Base-by-base conservation (phyloP, 2,329 filamentous ascomycete species). In the Aureobasidium sp. region DNA sequence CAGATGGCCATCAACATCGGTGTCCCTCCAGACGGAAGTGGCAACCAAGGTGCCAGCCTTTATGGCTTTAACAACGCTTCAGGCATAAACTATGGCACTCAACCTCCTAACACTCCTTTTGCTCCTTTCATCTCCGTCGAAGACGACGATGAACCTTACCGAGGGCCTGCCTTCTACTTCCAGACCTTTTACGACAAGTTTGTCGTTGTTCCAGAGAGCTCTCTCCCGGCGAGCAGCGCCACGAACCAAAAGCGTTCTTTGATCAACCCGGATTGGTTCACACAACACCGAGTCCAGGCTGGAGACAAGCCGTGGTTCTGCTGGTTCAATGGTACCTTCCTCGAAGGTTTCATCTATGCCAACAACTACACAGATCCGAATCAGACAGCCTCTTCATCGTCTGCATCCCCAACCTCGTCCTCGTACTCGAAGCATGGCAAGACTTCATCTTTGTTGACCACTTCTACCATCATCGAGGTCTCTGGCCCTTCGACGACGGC, bases 251-350 rank as follows among this genome's bases (percentile, higher is more conserved):
- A 55, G 45, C 47, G 45, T 17, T 30, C 37, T 14, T 30, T 6
- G 19, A 30, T 61, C 19, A 41, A 58, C 11, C 47, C 48, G 6
- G 59, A 60, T 51, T 58, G 62, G 63, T 49, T 58, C 57, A 17
- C 70, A 54, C 71, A 71, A 34, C 69, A 73, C 57, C 64, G 71
- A 47, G 70, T 74, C 53, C 64, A 70, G 53, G 72, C 75, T n/a
- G 79, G 79, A 7, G 79, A 85, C 30, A 75, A 74, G 55, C 81
- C 83, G 2, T 87, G 83, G 83, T 84, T 81, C 61, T 87, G 83
- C 65, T 79, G 78, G 64, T 87, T 82, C 81, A 86, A 86, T 62
- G 70, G 73, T 12, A 86, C 83, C 0, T 73, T 81, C 50, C 72
- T 86, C 45, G 83, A 86, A 64, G 78, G 79, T 32, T 86, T 85